Evolutionary conservation across 2,329 filamentous ascomycete genomes (phyloP), one percentile per base, ranked within the genome.

Genomic region (Aureobasidium pullulans): DNA sequence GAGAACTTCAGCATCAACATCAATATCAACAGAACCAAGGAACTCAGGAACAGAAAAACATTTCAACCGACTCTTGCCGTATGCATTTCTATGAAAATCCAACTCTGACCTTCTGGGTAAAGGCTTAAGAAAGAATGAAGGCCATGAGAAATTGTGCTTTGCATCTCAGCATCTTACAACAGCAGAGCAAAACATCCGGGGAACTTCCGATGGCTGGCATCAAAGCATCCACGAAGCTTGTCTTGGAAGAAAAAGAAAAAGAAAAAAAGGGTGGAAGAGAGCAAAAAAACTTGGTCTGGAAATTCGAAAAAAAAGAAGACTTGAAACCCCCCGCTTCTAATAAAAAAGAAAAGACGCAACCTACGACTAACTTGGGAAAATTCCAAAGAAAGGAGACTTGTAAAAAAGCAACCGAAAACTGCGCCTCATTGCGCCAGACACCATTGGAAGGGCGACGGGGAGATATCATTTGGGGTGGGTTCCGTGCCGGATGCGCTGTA

Each of bases 361-460:
- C 54, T 57, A 57, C 54, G 42, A 48, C 54, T 57, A 40, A 23
- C 43, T 32, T 57, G 43, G 15, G 46, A 15, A 40, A 57, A 39
- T 31, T 31, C 29, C 40, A 57, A 39, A 31, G 43, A 47, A 32
- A 32, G 48, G 36, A 40, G 8, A 31, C 37, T 23, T 37, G 32
- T 36, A 48, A 23, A 50, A 56, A 56, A 56, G 40, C 39, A 56
- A 56, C 52, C 52, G 54, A 40, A 54, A 53, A 52, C 31, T 59
- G 57, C 57, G 57, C 57, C 57, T 52, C 47, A 46, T 57, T 57
- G 54, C 57, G 57, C 57, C 57, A 44, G 57, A 59, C 57, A 53
- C 57, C 57, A 53, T 39, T 29, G 31, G 23, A 43, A 23, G 13
- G 36, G 58, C 48, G 34, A 60, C 39, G 39, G 42, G 23, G 40